A percentile compares a stretch with the other conserved stretches of the same genome.
These are phyloP conservation scores for Vachellia collinsii DNA, from an alignment of 306 rosid species.

Conservation along the genomic window DNA sequence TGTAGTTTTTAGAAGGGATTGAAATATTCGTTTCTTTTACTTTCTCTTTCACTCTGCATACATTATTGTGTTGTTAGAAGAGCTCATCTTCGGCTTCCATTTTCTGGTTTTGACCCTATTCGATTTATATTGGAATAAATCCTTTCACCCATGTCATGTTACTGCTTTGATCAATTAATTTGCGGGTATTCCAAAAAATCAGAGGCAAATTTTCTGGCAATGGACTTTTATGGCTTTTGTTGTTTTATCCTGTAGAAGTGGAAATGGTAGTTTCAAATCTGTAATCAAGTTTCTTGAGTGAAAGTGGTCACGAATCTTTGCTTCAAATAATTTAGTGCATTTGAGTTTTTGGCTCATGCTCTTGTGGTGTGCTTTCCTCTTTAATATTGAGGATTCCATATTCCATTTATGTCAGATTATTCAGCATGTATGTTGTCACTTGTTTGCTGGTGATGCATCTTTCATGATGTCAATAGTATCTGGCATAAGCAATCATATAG, in stretches of 20 bases:
- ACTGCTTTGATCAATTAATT: slow-evolving; percentile 27
- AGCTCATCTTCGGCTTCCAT: slow-evolving; percentile 7
- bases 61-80: background rate
- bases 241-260: background rate
- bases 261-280: background rate
- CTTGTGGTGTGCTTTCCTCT: background rate
- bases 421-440: background rate
- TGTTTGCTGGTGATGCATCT: background rate
- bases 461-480: background rate
- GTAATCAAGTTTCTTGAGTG: background rate
- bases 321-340: background rate
- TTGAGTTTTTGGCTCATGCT: background rate
- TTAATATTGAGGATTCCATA: background rate
- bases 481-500: background rate
- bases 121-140: background rate
- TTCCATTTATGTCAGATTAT: background rate
- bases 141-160: background rate
- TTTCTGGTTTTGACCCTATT: slow-evolving; percentile 19
- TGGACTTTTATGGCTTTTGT: background rate
- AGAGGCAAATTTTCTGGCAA: background rate
- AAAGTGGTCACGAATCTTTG: background rate
- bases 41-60: background rate
- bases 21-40: slow-evolving; percentile 6
- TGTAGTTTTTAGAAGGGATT: slow-evolving; percentile 8
- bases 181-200: background rate